These are phyloP conservation scores for Nothophaeocryptopus gaeumannii DNA, from an alignment of 2,329 filamentous ascomycete genomes.

Conservation along the genomic window DNA sequence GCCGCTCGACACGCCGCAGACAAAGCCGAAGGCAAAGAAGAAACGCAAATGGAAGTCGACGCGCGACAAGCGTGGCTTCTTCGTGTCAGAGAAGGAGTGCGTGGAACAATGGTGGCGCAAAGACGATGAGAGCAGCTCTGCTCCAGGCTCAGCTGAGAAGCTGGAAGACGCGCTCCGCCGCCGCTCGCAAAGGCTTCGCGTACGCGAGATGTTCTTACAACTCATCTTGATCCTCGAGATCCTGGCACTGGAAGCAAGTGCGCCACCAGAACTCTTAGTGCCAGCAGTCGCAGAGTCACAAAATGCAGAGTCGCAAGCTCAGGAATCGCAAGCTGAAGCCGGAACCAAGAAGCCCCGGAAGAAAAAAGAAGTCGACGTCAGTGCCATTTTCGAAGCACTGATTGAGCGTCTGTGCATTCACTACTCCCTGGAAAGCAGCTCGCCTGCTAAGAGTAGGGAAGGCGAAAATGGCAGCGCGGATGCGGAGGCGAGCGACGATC, in stretches of 20 bases:
- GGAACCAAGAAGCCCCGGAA: slow-evolving; percentile 39
- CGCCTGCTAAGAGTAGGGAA: slow-evolving; percentile 41
- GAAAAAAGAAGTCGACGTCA: slow-evolving; percentile 65
- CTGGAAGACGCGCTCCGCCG: slow-evolving; percentile 53
- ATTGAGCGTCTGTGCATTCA: slow-evolving; percentile 79
- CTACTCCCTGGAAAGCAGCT: slow-evolving; percentile 70
- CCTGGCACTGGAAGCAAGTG: slow-evolving; percentile 61
- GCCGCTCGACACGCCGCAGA: slow-evolving; percentile 15
- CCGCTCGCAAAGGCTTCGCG: slow-evolving; percentile 64
- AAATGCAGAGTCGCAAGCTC: slow-evolving; percentile 17
- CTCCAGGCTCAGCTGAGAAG: slow-evolving; percentile 42
- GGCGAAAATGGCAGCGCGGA: slow-evolving; percentile 23
- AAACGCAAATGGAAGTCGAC: slow-evolving; percentile 62
- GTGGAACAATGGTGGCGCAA: slow-evolving; percentile 69
- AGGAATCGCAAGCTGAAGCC: slow-evolving; percentile 2
- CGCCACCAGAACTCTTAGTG: slow-evolving; percentile 16
- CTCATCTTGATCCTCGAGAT: slow-evolving; percentile 77
- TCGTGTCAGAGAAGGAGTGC: slow-evolving; percentile 62
- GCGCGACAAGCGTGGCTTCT: slow-evolving; percentile 66
- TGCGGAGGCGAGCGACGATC: slow-evolving; percentile 53
- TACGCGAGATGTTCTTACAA: slow-evolving; percentile 75
- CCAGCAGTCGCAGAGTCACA: slow-evolving; percentile 33
- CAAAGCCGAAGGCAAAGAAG: slow-evolving; percentile 39
- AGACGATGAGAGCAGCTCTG: slow-evolving; percentile 46
- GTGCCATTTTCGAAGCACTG: slow-evolving; percentile 66